Conservation (phyloP, 495 filamentous ascomycete species). For the Hyaloscypha finlandica region DNA sequence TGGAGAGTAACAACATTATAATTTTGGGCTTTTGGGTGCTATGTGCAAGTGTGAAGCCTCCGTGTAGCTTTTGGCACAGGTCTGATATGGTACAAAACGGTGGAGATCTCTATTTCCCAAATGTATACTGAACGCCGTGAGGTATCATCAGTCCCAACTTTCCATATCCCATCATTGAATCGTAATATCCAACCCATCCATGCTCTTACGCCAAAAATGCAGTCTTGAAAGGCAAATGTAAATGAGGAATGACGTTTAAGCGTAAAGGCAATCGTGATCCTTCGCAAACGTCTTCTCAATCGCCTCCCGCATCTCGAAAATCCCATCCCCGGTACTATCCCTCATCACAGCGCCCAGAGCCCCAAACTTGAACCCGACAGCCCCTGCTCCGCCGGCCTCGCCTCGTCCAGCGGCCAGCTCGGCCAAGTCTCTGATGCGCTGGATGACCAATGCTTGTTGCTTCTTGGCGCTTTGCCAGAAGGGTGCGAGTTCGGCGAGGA, state of each 20-base stretch:
- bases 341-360: not conserved
- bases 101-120: not conserved
- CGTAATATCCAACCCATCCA: not conserved
- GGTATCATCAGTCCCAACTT: not conserved
- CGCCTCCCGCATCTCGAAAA: slow-evolving; percentile 25
- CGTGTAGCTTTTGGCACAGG: not conserved
- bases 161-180: not conserved
- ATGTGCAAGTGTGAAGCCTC: not conserved
- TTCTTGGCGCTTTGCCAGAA: slow-evolving; percentile 33
- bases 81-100: not conserved
- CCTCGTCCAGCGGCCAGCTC: slow-evolving; percentile 12
- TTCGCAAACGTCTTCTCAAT: slow-evolving; percentile 30
- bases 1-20: not conserved
- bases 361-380: slow-evolving; percentile 17
- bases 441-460: slow-evolving; percentile 24
- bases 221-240: not conserved
- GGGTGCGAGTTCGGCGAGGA: slow-evolving; percentile 29
- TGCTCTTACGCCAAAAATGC: not conserved
- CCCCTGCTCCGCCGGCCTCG: not conserved
- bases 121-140: not conserved
- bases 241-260: slow-evolving; percentile 9
- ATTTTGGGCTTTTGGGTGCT: not conserved
- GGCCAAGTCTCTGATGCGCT: slow-evolving; percentile 22
- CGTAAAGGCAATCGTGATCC: slow-evolving; percentile 31
- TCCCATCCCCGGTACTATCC: slow-evolving; percentile 4